Evolutionary conservation across 2,329 filamentous ascomycete species (phyloP).

Genomic region (Orbilia brochopaga): DNA sequence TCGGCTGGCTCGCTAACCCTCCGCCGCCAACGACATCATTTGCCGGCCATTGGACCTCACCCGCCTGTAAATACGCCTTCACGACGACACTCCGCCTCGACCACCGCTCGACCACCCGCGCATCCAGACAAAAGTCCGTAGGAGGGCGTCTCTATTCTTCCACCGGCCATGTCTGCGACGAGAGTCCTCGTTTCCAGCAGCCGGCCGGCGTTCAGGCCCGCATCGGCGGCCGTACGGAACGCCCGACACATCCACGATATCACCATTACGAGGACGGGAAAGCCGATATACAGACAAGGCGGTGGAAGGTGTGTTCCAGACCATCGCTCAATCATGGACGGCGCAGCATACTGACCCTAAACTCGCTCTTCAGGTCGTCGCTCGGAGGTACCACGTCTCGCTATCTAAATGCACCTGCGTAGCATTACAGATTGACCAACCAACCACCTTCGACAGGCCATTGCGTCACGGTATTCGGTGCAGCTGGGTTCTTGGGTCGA

Average conservation of each 20-base stretch:
- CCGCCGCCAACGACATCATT: constrained; percentile 49
- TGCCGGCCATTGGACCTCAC: constrained; percentile 36
- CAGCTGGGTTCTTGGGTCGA: constrained; percentile 90
- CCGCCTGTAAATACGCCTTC: constrained; percentile 39
- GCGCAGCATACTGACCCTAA: constrained; percentile 21
- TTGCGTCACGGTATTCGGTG: constrained; percentile 96
- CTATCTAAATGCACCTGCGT: background rate
- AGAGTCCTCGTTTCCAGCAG: constrained; percentile 59
- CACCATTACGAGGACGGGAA: constrained; percentile 91
- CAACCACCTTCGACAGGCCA: constrained; percentile 68
- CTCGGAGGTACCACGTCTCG: constrained; percentile 72
- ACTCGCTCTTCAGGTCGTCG: constrained; percentile 68
- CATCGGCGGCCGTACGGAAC: constrained; percentile 56
- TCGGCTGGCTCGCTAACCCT: constrained; percentile 1
- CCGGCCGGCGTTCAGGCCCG: constrained; percentile 58
- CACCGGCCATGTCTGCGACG: constrained; percentile 37
- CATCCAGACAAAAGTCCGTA: constrained; percentile 6
- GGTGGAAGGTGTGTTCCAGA: constrained; percentile 73
- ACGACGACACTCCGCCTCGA: constrained; percentile 10
- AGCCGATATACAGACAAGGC: constrained; percentile 88
- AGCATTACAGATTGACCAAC: constrained; percentile 33
- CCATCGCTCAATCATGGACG: background rate
- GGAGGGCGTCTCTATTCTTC: constrained; percentile 13
- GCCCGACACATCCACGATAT: constrained; percentile 74
- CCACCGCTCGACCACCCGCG: constrained; percentile 20